These are phyloP conservation scores for Zygosaccharomyces sapae DNA, from an alignment of 1,139 yeast species.

Conservation along the genomic window DNA sequence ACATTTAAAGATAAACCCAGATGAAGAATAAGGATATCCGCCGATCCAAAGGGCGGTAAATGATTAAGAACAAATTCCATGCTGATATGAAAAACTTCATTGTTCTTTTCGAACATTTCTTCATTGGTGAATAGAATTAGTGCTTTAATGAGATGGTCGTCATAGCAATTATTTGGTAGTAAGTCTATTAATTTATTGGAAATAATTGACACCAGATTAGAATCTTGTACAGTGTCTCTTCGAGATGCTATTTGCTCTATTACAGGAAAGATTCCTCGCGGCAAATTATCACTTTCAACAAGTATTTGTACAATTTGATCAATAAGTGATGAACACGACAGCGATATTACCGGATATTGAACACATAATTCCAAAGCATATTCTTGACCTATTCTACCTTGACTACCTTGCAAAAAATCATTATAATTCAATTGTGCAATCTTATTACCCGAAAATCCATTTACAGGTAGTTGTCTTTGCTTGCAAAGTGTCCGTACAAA, in stretches of 20 bases:
- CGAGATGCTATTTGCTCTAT: slow-evolving; percentile 1
- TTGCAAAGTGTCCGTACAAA: slow-evolving; percentile 10
- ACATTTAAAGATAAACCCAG: slow-evolving; percentile 27
- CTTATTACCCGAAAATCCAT: slow-evolving; percentile 12
- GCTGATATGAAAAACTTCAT: slow-evolving; percentile 1
- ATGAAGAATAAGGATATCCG: slow-evolving; percentile 20
- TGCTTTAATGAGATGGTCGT: slow-evolving; percentile 18
- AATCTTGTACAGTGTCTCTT: background rate
- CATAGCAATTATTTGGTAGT: slow-evolving; percentile 5
- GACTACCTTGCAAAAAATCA: slow-evolving; percentile 20
- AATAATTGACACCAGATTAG: slow-evolving; percentile 6
- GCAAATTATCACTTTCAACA: background rate
- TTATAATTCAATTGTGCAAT: slow-evolving; percentile 19
- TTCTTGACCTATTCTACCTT: slow-evolving; percentile 12
- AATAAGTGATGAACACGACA: slow-evolving; percentile 3
- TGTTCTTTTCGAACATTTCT: slow-evolving; percentile 1
- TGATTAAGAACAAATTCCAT: slow-evolving; percentile 9
- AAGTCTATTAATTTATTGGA: slow-evolving; percentile 5
- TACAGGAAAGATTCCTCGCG: background rate
- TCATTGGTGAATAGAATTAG: slow-evolving; percentile 22
- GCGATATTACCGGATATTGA: slow-evolving; percentile 7
- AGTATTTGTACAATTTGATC: background rate
- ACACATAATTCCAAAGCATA: slow-evolving; percentile 21
- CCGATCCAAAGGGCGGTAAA: background rate
- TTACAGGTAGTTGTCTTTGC: slow-evolving; percentile 7